phyloP scores from a whole-genome alignment of 208 protist genomes.

The Trichomonas tenax region DNA sequence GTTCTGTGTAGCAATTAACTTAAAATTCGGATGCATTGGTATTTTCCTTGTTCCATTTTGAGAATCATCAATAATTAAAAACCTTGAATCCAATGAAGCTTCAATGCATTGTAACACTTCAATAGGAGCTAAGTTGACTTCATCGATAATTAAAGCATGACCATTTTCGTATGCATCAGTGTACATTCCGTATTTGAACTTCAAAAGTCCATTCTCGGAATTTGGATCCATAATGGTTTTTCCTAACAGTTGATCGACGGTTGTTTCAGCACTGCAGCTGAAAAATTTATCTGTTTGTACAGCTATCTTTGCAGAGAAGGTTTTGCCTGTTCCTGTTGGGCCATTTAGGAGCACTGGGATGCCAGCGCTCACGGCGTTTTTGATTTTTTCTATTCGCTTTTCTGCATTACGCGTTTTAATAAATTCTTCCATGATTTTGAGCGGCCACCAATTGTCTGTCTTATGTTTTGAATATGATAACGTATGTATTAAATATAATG shows the following conservation, averaged over 20 bases:
- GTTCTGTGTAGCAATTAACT: constrained; percentile 20
- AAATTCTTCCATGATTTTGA: background rate
- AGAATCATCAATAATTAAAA: background rate
- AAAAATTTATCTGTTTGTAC: background rate
- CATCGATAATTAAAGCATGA: constrained; percentile 15
- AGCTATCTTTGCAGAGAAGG: background rate
- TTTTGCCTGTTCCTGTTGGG: background rate
- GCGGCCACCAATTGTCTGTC: too few species aligned
- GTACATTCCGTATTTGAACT: background rate
- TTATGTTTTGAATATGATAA: too few species aligned
- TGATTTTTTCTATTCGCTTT: background rate
- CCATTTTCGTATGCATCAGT: background rate
- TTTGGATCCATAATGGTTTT: background rate
- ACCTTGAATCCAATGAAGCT: background rate
- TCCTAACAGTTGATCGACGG: background rate
- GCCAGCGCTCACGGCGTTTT: background rate
- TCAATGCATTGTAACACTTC: constrained; percentile 20
- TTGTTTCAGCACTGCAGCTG: background rate
- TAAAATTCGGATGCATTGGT: background rate
- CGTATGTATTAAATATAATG: too few species aligned
- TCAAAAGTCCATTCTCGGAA: background rate
- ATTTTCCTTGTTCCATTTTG: background rate
- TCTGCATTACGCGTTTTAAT: background rate
- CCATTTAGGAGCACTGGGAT: background rate
- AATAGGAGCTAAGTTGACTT: constrained; percentile 14